Base-by-base conservation (phyloP, 129 eudicot genomes). In the Flaveria linearis region DNA sequence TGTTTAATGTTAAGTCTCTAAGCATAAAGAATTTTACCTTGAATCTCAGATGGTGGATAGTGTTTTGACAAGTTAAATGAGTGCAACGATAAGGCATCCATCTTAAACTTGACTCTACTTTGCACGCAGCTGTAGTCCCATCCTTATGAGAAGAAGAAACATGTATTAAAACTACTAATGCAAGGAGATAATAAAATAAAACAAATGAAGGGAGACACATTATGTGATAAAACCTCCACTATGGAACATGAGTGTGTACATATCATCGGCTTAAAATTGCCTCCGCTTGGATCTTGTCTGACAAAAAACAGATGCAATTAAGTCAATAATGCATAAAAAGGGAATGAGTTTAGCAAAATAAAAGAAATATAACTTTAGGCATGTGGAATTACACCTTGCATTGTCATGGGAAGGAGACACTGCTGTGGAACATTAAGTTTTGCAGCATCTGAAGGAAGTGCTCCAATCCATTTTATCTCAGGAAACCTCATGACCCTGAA, bases 61-160 rank as follows among this genome's bases (percentile, higher is more conserved):
- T 82, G 86, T 70, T 87, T 76, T 10, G 97, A 82, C 88, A 88
- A 91, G 57, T 88, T 81, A 74, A 94, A 84, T 25, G 97, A 87
- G 73, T 82, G 80, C 26, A 78, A 96, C 9, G 96, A 87, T 64
- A 94, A 84, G 56, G 98, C 97, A 91, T 94, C 97, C 47, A 88
- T 89, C 91, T 94, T 97, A 70, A 91, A 94, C 77, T 94, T 94
- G 63, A 87, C 87, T 76, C 97, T 96, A 69, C 83, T 91, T 72
- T 89, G 82, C 84, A 91, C 84, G 50, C 81, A 75, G 26, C 84
- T 91, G 83, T 67, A 94, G 74, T 76, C 89, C 96, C 84, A 80
- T 77, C 92, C 98, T 88, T 64, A 68, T 46, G 13, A 30, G 30
- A 67, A n/a, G 33, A 28, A 28, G 33, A 71, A 9, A 13, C 25